Base-by-base conservation (phyloP, 192 early-diverging fungal species). In the Lobosporangium transversale region DNA sequence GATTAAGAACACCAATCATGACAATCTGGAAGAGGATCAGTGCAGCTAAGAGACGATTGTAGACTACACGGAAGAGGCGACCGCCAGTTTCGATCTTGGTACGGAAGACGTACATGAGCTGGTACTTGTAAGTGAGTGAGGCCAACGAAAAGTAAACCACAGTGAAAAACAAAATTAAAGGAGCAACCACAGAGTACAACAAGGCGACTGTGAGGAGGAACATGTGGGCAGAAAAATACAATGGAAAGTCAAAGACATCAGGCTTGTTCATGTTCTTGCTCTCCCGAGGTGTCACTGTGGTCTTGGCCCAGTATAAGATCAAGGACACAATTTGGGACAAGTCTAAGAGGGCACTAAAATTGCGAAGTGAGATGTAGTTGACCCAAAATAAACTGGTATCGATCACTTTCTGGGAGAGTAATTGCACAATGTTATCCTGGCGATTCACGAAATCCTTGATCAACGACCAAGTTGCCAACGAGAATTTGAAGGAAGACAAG, bases 161-260 rank as follows among this genome's bases (percentile, higher is more conserved):
- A 0, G 86, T 85, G 80, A 92, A 92, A 27, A 87, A 83, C 29
- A 91, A 71, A 20, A 87, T 83, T 21, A 93, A 67, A 7, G 92
- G 92, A 6, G 91, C 84, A 57, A 91, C 87, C 12, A 91, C 86
- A 27, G 87, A 87, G 68, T 92, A 93, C 26, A 92, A 63, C 52
- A 92, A 83, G 35, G 89, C 86, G 51, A 91, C 87, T 2, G 90
- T 91, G 50, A 92, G 87, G 32, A 92, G 81, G 70, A 90, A 93
- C 54, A 91, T 53, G 23, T 89, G 87, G 14, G 86, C 62, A 36
- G 90, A 89, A 75, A 91, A 91, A 33, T 86, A 87, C 0, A 87
- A 74, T 30, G 90, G 83, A 62, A 85, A 92, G 62, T 93, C 92
- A 74, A 93, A 90, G 44, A 88, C 86, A 2, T 86, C 82, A 18